Evolutionary conservation across 805 yeast genomes (phyloP), one percentile per base, ranked within the genome.

Genomic region (Zygotorulaspora florentina): DNA sequence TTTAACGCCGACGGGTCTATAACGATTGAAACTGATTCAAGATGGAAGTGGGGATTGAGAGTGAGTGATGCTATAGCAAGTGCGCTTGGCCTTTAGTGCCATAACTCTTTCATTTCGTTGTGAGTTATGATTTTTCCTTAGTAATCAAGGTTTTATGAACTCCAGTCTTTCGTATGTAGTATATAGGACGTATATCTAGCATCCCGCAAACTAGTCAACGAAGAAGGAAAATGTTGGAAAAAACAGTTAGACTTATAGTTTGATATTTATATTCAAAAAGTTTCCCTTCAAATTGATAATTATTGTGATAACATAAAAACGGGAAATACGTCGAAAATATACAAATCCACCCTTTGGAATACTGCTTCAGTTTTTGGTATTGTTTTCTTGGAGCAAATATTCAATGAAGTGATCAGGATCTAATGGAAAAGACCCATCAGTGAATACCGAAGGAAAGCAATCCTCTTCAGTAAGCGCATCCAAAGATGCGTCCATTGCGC

Each of bases 21-120:
- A 12, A 44, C 46, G 26, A 57, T 61, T 36, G 51, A 47, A 8
- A 60, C 58, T 10, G 74, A 70, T 50, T 53, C 57, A 2, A 52
- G 56, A 38, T 70, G 73, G 72, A 61, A 64, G 11, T 66, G 70
- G 69, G 69, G 70, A 29, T 52, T 62, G 38, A 64, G 63, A 36
- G 70, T 68, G 26, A 57, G 71, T 25, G 10, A 40, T 29, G 28
- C 43, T 2, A 30, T 40, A 30, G 30, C 40, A 25, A 34, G 36
- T 15, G 48, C 48, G 13, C 36, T 40, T 13, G 45, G 48, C 16
- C 40, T 39, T 16, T 37, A 17, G 31, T 15, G 28, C 23, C 20
- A 33, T 13, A 12, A 10, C n/a, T 38, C 2, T 38, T n/a, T 4
- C 8, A 29, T 29, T 20, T 9, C 28, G n/a, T n/a, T n/a, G n/a